Conservation (phyloP, 495 filamentous ascomycete genomes). For the Penicillium soppii region DNA sequence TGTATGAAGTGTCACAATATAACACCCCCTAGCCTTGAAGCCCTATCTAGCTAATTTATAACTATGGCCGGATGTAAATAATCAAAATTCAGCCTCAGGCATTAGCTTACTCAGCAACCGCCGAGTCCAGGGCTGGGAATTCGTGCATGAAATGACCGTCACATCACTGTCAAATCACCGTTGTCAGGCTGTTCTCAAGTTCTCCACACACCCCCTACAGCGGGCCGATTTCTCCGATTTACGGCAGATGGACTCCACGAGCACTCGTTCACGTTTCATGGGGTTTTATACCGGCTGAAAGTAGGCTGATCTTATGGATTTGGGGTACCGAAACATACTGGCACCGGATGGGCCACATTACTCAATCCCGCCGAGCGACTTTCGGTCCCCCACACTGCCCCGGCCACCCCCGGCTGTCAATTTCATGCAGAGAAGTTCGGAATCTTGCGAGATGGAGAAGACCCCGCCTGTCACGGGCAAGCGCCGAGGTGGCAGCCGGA, state of each 20-base stretch:
- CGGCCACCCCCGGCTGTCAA: slow-evolving; percentile 36
- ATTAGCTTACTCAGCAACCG: slow-evolving; percentile 27
- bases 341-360: slow-evolving; percentile 36
- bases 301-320: slow-evolving; percentile 41
- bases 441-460: slow-evolving; percentile 43
- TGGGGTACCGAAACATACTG: slow-evolving; percentile 42
- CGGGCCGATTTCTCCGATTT: slow-evolving; percentile 47
- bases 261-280: slow-evolving; percentile 23
- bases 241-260: slow-evolving; percentile 35
- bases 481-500: slow-evolving; percentile 47
- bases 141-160: slow-evolving; percentile 19
- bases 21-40: too few relatives aligned
- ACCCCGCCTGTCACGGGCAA: slow-evolving; percentile 45
- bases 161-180: slow-evolving; percentile 5
- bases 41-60: too few relatives aligned
- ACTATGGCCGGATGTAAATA: too few relatives aligned
- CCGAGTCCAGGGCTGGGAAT: too few relatives aligned
- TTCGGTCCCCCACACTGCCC: slow-evolving; percentile 43
- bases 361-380: slow-evolving; percentile 38
- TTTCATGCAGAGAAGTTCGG: slow-evolving; percentile 34
- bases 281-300: slow-evolving; percentile 38
- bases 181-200: neutral
- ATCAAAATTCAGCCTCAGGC: slow-evolving; percentile 6
- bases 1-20: too few relatives aligned
- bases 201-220: slow-evolving; percentile 8